These are phyloP conservation scores for Leptodontidium sp. DNA, from an alignment of 2,329 filamentous ascomycete species.

Conservation along the genomic window DNA sequence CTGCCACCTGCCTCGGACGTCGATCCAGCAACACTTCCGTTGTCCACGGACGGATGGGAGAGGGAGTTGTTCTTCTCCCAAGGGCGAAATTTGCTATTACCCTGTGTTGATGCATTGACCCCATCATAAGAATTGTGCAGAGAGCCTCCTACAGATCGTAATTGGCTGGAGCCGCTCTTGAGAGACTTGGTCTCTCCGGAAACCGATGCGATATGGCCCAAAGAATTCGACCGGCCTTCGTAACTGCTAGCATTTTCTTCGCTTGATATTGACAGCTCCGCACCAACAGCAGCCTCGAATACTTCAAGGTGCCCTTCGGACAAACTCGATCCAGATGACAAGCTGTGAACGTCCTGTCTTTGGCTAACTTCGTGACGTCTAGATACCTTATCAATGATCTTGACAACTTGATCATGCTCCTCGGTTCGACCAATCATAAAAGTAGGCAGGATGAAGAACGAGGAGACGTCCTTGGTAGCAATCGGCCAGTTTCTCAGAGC, in stretches of 20 bases:
- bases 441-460: constrained; percentile 87
- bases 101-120: constrained; percentile 30
- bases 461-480: constrained; percentile 86
- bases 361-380: constrained; percentile 64
- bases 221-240: constrained; percentile 52
- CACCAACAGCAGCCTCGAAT: constrained; percentile 49
- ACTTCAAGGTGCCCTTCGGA: constrained; percentile 50
- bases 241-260: constrained; percentile 64
- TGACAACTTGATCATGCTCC: constrained; percentile 75
- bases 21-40: constrained; percentile 36
- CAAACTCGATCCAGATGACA: constrained; percentile 63
- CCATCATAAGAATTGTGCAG: constrained; percentile 39
- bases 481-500: constrained; percentile 78
- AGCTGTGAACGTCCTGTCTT: constrained; percentile 53
- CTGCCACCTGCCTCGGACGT: constrained; percentile 25
- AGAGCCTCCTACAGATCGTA: constrained; percentile 36
- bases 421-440: constrained; percentile 81
- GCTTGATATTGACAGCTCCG: constrained; percentile 57
- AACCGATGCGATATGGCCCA: constrained; percentile 22
- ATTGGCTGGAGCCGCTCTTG: constrained; percentile 30
- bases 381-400: constrained; percentile 79
- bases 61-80: constrained; percentile 44
- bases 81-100: constrained; percentile 27
- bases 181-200: constrained; percentile 28
- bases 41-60: constrained; percentile 34